Evolutionary conservation across 2,329 filamentous ascomycete genomes (phyloP), one percentile per base, ranked within the genome.

Genomic region (Ascochyta pisi): DNA sequence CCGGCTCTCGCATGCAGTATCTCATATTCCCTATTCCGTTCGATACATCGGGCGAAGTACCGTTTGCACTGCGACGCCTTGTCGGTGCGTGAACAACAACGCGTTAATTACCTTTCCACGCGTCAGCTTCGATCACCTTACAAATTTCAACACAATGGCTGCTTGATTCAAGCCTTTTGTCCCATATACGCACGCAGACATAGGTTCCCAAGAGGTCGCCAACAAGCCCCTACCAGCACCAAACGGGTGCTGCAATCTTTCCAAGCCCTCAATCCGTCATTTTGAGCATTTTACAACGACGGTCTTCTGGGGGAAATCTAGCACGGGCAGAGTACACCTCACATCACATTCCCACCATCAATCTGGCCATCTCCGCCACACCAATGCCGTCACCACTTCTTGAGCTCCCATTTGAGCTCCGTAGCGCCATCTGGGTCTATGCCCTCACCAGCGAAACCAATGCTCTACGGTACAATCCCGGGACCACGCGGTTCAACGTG

Each of bases 401-500:
- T 7, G 6, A 43, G 23, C 45, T 55, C 1, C 45, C 45, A 2
- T n/a, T 15, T 8, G 52, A 50, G 41, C 41, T 50, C 3, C 35
- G 41, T 4, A 40, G 31, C 6, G 42, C 37, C 29, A 46, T 46
- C 23, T 55, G 37, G 40, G 6, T 45, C 5, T 55, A 46, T 6
- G 46, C 52, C 4, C 52, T 50, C 2, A 31, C 8, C 8, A 41
- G 24, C 27, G 27, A 41, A 10, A 31, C 46, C 13, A 15, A 24
- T 1, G 8, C 23, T 6, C 35, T 50, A 8, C 22, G 35, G 13
- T 38, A 37, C n/a, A 31, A 46, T 10, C 1, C 41, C 0, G n/a
- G 10, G 2, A 41, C 29, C 8, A 52, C 41, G 15, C 59, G 58
- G 4, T 64, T 67, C 41, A 51, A 63, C 13, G 42, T 58, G 3